Percentiles rank a stretch among this genome's conserved stretches.
Evolutionary conservation across 2,329 filamentous ascomycete species (phyloP).

Genomic region (Biscogniauxia marginata): DNA sequence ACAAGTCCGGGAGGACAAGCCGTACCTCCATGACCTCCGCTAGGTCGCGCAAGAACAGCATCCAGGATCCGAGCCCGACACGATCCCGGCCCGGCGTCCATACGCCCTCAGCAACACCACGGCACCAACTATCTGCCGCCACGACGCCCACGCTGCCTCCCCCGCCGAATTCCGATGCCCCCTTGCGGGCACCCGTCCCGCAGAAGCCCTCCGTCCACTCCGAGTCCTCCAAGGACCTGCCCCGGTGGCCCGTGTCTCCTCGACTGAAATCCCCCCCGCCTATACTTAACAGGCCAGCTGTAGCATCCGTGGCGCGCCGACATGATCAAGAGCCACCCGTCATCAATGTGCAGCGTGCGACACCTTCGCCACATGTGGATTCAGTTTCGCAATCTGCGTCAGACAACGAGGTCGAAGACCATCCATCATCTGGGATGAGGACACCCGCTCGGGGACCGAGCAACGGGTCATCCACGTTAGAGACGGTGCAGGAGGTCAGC

Average conservation of each 20-base stretch:
- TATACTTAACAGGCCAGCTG: slow-evolving; percentile 41
- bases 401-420: slow-evolving; percentile 55
- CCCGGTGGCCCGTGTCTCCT: slow-evolving; percentile 76
- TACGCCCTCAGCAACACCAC: slow-evolving; percentile 60
- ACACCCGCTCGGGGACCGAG: slow-evolving; percentile 60
- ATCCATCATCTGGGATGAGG: slow-evolving; percentile 52
- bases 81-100: slow-evolving; percentile 53
- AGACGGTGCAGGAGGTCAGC: slow-evolving; percentile 90
- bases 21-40: slow-evolving; percentile 34
- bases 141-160: slow-evolving; percentile 66
- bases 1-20: slow-evolving; percentile 21
- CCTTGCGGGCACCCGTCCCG: slow-evolving; percentile 60
- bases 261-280: slow-evolving; percentile 76
- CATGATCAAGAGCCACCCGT: slow-evolving; percentile 50
- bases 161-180: slow-evolving; percentile 54
- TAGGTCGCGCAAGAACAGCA: slow-evolving; percentile 64
- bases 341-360: slow-evolving; percentile 53
- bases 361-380: slow-evolving; percentile 45
- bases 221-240: slow-evolving; percentile 53
- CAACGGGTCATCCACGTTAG: slow-evolving; percentile 63
- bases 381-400: slow-evolving; percentile 38
- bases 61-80: slow-evolving; percentile 62
- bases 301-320: slow-evolving; percentile 34
- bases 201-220: slow-evolving; percentile 56
- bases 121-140: slow-evolving; percentile 64